These are phyloP conservation scores for Dothistroma pini DNA, from an alignment of 2,329 filamentous ascomycete species.

Conservation along the genomic window DNA sequence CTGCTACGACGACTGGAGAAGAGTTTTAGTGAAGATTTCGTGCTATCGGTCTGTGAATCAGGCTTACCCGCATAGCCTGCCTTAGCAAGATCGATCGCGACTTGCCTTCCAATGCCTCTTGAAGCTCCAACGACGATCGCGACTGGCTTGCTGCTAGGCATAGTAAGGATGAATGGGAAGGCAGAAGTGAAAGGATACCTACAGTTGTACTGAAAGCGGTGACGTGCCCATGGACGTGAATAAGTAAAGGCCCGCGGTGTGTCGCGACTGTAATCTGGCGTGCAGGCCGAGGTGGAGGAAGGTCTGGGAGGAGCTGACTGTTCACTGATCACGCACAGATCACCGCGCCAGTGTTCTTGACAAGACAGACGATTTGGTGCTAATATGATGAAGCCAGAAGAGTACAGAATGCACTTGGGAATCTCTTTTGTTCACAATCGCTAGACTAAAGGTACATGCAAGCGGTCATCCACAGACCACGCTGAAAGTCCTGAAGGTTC, in stretches of 20 bases:
- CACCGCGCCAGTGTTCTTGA: not conserved
- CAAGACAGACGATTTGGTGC: not conserved
- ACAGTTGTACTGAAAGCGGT: not conserved
- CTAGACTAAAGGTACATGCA: constrained; percentile 12
- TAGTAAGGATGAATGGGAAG: not conserved
- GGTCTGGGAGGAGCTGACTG: not conserved
- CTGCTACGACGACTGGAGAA: constrained; percentile 65
- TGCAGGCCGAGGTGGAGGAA: not conserved
- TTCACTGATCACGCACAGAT: not conserved
- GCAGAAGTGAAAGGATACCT: not conserved
- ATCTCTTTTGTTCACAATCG: not conserved
- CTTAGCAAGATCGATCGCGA: constrained; percentile 71
- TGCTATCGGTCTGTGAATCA: not conserved
- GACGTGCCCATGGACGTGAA: not conserved
- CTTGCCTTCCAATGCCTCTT: constrained; percentile 73
- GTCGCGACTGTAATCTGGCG: not conserved
- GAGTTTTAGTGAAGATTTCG: not conserved
- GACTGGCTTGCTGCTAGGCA: constrained; percentile 16
- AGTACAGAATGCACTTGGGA: not conserved
- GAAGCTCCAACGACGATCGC: constrained; percentile 33
- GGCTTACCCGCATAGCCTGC: constrained; percentile 64
- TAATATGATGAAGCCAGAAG: not conserved
- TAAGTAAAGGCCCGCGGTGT: not conserved
- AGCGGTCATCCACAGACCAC: constrained; percentile 1
- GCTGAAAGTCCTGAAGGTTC: not conserved